Evolutionary conservation across 257 asterid species (phyloP).

Genomic region (Gynochthodes officinalis): DNA sequence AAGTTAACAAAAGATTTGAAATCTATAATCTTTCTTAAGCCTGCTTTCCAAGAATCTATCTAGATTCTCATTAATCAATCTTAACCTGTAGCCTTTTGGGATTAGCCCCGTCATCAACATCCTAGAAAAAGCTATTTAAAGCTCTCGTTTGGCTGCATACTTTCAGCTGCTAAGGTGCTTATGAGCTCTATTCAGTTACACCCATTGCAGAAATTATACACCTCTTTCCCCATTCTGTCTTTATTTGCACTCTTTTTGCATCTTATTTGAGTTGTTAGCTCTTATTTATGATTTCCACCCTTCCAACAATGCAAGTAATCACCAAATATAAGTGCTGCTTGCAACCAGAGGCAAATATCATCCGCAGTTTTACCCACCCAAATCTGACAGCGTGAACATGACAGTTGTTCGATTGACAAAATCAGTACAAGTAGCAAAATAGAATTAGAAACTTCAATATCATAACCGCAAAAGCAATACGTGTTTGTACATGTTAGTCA

Average conservation of each 20-base stretch:
- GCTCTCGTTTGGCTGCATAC: neutral
- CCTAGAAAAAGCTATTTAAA: neutral
- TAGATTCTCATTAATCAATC: neutral
- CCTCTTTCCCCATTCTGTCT: neutral
- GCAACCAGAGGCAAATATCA: neutral
- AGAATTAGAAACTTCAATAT: neutral
- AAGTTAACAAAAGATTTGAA: neutral
- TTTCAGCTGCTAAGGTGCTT: neutral
- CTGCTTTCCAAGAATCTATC: neutral
- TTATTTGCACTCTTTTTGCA: conserved; percentile 4
- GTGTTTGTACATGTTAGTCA: conserved; percentile 1
- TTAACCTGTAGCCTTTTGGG: too few relatives aligned
- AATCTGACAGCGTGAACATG: neutral
- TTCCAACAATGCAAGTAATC: neutral
- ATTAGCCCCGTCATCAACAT: neutral
- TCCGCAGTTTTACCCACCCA: neutral
- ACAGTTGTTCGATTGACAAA: neutral
- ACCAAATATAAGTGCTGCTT: neutral
- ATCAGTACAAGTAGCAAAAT: neutral
- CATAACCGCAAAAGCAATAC: neutral
- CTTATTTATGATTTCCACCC: neutral
- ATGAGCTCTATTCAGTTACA: neutral
- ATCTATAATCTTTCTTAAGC: neutral
- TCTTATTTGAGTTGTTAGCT: neutral
- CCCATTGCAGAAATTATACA: neutral